Conservation (phyloP, 352 stramenopile species). For the Phytophthora syringae region DNA sequence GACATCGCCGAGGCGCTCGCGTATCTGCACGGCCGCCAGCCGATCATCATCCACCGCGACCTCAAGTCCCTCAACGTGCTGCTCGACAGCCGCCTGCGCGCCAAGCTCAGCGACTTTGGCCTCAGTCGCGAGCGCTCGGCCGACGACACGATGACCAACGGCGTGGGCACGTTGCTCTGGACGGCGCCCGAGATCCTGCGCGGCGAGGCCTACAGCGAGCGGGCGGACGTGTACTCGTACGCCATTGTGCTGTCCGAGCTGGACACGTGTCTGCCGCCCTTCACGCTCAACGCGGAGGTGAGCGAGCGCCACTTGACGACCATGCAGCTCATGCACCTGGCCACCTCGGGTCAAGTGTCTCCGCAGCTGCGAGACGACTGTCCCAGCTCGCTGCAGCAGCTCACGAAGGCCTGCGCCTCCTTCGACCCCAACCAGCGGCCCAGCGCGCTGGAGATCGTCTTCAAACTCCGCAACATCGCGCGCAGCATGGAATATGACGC, state of each 20-base stretch:
- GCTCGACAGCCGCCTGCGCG: constrained; percentile 45
- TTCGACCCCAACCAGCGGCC: constrained; percentile 44
- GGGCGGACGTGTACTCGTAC: constrained; percentile 71
- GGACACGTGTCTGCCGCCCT: constrained; percentile 64
- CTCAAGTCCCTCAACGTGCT: constrained; percentile 76
- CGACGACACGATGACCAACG: constrained; percentile 73
- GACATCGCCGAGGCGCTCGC: constrained; percentile 65
- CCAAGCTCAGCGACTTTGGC: constrained; percentile 71
- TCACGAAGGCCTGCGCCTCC: constrained; percentile 44
- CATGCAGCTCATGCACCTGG: constrained; percentile 65
- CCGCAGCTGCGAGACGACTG: constrained; percentile 50
- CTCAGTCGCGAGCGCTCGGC: constrained; percentile 59
- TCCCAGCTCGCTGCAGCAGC: constrained; percentile 35
- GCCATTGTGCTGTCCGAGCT: constrained; percentile 69
- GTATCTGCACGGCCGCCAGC: constrained; percentile 67
- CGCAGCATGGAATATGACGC: constrained; percentile 21
- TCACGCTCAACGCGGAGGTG: constrained; percentile 58
- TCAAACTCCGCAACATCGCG: constrained; percentile 47
- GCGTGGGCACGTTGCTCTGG: constrained; percentile 67
- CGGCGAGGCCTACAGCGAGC: constrained; percentile 61
- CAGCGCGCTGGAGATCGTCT: constrained; percentile 60
- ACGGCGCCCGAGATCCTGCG: constrained; percentile 65
- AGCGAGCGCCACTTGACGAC: constrained; percentile 46
- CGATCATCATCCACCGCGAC: constrained; percentile 70
- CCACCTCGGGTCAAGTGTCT: constrained; percentile 50